Evolutionary conservation across 1,139 yeast genomes (phyloP).

Genomic region (Suhomyces bolitotheri): DNA sequence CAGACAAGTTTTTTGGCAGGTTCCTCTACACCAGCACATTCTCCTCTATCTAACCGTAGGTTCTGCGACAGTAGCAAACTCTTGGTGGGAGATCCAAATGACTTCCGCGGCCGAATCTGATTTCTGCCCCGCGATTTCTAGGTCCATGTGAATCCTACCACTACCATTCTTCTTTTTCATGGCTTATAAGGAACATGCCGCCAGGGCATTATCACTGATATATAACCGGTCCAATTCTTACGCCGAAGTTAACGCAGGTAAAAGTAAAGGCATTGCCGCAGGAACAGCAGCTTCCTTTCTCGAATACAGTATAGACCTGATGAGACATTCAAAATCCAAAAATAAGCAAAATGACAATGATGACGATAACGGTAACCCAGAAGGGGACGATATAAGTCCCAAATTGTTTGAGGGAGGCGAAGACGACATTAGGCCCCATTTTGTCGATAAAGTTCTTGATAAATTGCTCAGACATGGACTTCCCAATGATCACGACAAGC

Average conservation of each 20-base stretch:
- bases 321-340: constrained; percentile 16
- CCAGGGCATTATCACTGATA: constrained; percentile 17
- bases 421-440: constrained; percentile 37
- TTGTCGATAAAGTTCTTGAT: constrained; percentile 59
- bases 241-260: constrained; percentile 34
- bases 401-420: neutral
- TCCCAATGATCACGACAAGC: constrained; percentile 51
- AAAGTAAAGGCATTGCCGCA: constrained; percentile 52
- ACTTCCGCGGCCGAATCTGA: too few relatives aligned
- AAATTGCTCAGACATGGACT: constrained; percentile 49
- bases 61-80: too few relatives aligned
- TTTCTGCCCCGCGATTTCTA: neutral
- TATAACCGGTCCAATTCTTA: constrained; percentile 21
- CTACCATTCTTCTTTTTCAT: constrained; percentile 1
- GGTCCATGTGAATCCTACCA: neutral
- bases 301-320: constrained; percentile 53
- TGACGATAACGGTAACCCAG: neutral
- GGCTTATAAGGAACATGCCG: constrained; percentile 10
- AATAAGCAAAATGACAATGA: constrained; percentile 2
- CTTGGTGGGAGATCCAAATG: too few relatives aligned
- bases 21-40: too few relatives aligned
- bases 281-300: constrained; percentile 59
- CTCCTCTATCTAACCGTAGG: too few relatives aligned
- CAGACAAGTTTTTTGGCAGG: too few relatives aligned
- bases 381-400: neutral